Evolutionary conservation across 495 filamentous ascomycete genomes (phyloP).

Genomic region (Collariella sp.): DNA sequence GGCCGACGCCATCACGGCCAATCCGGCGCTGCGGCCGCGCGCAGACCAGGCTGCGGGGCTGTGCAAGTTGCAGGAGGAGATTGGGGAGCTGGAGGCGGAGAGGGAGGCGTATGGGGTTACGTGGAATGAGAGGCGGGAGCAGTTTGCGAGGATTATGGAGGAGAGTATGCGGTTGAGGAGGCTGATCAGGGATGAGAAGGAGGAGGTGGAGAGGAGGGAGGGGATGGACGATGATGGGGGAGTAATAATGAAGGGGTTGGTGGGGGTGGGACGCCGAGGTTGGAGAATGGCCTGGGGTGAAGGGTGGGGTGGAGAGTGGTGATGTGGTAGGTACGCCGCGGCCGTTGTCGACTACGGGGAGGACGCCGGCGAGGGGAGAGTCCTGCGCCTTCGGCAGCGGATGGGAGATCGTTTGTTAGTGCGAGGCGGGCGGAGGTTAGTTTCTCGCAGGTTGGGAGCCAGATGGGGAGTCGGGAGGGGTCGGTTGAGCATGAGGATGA

Average conservation of each 20-base stretch:
- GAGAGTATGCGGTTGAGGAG: constrained; percentile 79
- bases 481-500: constrained; percentile 11
- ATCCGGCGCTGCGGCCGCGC: constrained; percentile 66
- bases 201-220: constrained; percentile 64
- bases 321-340: constrained; percentile 41
- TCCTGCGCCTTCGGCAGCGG: constrained; percentile 17
- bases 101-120: constrained; percentile 71
- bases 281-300: constrained; percentile 33
- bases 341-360: constrained; percentile 40
- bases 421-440: constrained; percentile 38
- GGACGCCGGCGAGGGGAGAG: constrained; percentile 59
- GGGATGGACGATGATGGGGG: constrained; percentile 83
- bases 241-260: constrained; percentile 53
- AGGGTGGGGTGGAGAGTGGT: constrained; percentile 30
- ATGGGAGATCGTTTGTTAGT: constrained; percentile 19
- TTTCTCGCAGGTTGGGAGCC: constrained; percentile 37
- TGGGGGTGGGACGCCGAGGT: constrained; percentile 33
- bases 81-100: constrained; percentile 76
- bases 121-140: constrained; percentile 76
- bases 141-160: constrained; percentile 85
- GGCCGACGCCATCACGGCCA: constrained; percentile 78
- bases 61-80: constrained; percentile 75
- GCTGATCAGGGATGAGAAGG: constrained; percentile 90
- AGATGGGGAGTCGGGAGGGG: constrained; percentile 29
- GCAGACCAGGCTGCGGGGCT: constrained; percentile 75